Base-by-base conservation (phyloP, 2,329 filamentous ascomycete species). In the Exophiala mesophila region DNA sequence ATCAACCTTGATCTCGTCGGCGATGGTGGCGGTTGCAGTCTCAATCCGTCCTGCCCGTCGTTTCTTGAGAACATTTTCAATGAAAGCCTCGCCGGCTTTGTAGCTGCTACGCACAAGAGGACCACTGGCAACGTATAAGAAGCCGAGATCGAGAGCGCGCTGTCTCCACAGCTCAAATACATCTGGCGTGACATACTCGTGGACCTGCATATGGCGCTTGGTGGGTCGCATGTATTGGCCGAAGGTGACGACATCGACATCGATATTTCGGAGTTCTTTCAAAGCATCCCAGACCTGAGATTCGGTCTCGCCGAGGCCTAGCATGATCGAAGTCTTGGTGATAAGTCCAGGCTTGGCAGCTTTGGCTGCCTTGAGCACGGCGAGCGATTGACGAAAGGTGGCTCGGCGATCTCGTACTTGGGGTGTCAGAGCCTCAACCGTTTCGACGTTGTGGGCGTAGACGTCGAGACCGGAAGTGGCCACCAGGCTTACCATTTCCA, bases 181-280 rank as follows among this genome's bases (percentile, higher is more conserved):
- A 49, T 85, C 86, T 1, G 92, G 92, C 0, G 88, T 90, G 34
- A 98, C 78, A 63, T 98, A 98, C 64, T 90, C 88, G 59, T 94
- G 85, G 21, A 98, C 92, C 65, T 94, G 83, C 79, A 98, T 90
- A 65, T 98, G 92, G 32, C 90, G 80, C 74, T 97, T 98, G 3
- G 92, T 98, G 2, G 92, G 92, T 8, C 90, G 86, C 92, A 98
- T 98, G 72, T 98, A 98, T 71, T 98, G 92, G n/a, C 92, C 92
- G 56, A 98, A 98, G 0, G 92, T 98, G 44, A 98, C 88, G 9
- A 98, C 88, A 56, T 98, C 92, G 33, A 96, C 89, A 47, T 85
- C 72, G 44, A 80, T 77, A 53, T 82, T 82, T 44, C 92, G 78
- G 9, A 98, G 76, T 63, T 94, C 86, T 63, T 73, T 77, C 46